Percentiles rank a stretch among this genome's conserved stretches.
Conservation (phyloP, 352 stramenopile genomes). For the Pythium vanterpoolii region DNA sequence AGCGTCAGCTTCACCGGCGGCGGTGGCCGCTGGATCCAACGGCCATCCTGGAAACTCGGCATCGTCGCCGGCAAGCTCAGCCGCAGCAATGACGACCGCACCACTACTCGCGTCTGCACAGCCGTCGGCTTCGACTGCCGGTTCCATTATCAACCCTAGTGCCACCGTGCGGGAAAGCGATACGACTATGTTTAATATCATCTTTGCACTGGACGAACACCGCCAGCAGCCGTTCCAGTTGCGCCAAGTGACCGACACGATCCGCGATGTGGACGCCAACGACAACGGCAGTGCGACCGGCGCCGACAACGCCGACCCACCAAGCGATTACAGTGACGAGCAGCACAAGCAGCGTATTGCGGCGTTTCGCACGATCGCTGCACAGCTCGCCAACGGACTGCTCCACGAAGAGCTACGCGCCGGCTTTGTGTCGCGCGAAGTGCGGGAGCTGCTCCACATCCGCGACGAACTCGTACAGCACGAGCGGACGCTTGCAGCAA, state of each 20-base stretch:
- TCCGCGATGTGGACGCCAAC: constrained; percentile 17
- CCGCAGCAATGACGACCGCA: background rate
- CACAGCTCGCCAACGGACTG: constrained; percentile 74
- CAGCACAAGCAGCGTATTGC: constrained; percentile 39
- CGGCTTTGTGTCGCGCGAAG: constrained; percentile 76
- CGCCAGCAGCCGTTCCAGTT: constrained; percentile 25
- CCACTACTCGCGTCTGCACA: background rate
- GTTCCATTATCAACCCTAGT: background rate
- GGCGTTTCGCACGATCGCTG: constrained; percentile 61
- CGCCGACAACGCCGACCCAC: background rate
- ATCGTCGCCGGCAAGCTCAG: background rate
- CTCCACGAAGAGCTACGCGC: constrained; percentile 80
- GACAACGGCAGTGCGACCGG: constrained; percentile 4
- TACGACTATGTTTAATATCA: constrained; percentile 88
- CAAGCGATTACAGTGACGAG: constrained; percentile 5
- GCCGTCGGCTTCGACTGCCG: background rate
- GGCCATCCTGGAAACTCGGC: background rate
- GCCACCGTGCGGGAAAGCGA: constrained; percentile 35
- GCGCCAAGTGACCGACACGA: constrained; percentile 11
- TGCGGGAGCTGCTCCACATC: constrained; percentile 71
- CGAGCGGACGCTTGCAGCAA: constrained; percentile 32
- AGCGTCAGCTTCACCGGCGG: background rate
- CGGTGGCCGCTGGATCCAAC: background rate
- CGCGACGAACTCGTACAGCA: constrained; percentile 77
- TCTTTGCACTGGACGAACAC: constrained; percentile 74